Evolutionary conservation across 169 alveolate genomes (phyloP).

Genomic region (Cryptosporidium viatorum): DNA sequence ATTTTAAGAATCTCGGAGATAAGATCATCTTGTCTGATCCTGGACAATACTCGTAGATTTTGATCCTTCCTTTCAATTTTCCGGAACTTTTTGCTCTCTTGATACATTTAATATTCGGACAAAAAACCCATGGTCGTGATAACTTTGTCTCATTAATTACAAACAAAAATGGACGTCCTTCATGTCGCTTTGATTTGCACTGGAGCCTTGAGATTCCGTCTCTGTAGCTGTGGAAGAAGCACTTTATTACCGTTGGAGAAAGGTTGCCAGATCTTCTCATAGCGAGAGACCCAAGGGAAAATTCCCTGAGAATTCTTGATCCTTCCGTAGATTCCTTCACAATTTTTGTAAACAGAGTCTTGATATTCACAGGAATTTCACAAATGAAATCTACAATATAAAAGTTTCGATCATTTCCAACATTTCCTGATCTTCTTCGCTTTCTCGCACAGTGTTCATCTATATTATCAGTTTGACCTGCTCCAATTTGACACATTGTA

Average conservation of each 20-base stretch:
- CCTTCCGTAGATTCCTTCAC: slow-evolving; percentile 26
- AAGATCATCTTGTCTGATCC: slow-evolving; percentile 30
- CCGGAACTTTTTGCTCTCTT: slow-evolving; percentile 73
- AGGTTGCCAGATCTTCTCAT: slow-evolving; percentile 68
- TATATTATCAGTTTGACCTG: neutral
- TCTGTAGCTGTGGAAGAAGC: slow-evolving; percentile 65
- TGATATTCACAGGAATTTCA: slow-evolving; percentile 52
- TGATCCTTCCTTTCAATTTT: slow-evolving; percentile 52
- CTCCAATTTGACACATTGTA: neutral
- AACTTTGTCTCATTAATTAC: slow-evolving; percentile 71
- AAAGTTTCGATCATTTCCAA: slow-evolving; percentile 44
- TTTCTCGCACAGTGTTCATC: slow-evolving; percentile 16
- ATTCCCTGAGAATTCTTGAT: slow-evolving; percentile 14
- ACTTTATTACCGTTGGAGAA: slow-evolving; percentile 36
- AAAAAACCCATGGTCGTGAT: slow-evolving; percentile 73
- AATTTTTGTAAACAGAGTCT: slow-evolving; percentile 10
- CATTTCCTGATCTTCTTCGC: slow-evolving; percentile 11
- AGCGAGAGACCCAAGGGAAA: slow-evolving; percentile 59
- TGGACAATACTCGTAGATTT: slow-evolving; percentile 60
- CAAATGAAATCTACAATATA: slow-evolving; percentile 67
- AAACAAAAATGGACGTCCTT: slow-evolving; percentile 60
- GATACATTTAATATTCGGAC: slow-evolving; percentile 69
- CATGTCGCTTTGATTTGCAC: slow-evolving; percentile 56
- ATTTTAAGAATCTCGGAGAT: slow-evolving; percentile 60
- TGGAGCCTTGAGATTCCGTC: slow-evolving; percentile 73